These are phyloP conservation scores for Wickerhamiella shivajii DNA, from an alignment of 805 yeast genomes.

Conservation along the genomic window DNA sequence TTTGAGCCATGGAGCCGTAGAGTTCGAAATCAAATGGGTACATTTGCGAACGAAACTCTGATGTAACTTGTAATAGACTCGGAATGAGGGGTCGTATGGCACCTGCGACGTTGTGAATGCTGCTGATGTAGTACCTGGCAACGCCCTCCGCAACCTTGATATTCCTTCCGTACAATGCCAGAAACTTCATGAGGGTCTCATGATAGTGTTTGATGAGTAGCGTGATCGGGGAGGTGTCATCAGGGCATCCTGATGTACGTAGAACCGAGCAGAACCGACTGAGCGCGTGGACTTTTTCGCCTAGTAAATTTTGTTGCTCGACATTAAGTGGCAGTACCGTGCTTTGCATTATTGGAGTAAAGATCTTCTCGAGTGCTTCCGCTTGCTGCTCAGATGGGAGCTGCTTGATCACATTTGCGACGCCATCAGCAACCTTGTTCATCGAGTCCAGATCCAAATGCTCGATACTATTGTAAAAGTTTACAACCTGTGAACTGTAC, in stretches of 20 bases:
- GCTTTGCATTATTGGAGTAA: slow-evolving; percentile 47
- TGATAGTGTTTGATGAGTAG: slow-evolving; percentile 13
- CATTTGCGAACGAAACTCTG: slow-evolving; percentile 2
- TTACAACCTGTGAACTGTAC: slow-evolving; percentile 59
- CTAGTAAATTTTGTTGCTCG: slow-evolving; percentile 13
- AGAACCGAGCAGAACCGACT: slow-evolving; percentile 47
- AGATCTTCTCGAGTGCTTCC: slow-evolving; percentile 48
- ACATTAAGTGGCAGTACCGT: slow-evolving; percentile 24
- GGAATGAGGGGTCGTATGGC: slow-evolving; percentile 9
- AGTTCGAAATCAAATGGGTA: slow-evolving; percentile 12
- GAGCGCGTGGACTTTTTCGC: slow-evolving; percentile 34
- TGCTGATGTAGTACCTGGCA: slow-evolving; percentile 12
- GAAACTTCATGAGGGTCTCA: slow-evolving; percentile 7
- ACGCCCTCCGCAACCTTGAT: slow-evolving; percentile 10
- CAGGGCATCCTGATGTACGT: slow-evolving; percentile 48
- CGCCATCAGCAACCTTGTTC: slow-evolving; percentile 75
- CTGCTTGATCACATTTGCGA: slow-evolving; percentile 54
- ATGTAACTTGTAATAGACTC: slow-evolving; percentile 7
- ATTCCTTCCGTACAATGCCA: slow-evolving; percentile 7
- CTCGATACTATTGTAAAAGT: slow-evolving; percentile 48
- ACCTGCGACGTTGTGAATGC: slow-evolving; percentile 12
- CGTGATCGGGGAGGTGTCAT: slow-evolving; percentile 23
- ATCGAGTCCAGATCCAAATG: slow-evolving; percentile 52
- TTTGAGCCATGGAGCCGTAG: slow-evolving; percentile 13
- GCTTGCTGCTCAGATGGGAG: slow-evolving; percentile 27